Evolutionary conservation across 345 rosid genomes (phyloP).

Genomic region (Schrenkiella parvula): DNA sequence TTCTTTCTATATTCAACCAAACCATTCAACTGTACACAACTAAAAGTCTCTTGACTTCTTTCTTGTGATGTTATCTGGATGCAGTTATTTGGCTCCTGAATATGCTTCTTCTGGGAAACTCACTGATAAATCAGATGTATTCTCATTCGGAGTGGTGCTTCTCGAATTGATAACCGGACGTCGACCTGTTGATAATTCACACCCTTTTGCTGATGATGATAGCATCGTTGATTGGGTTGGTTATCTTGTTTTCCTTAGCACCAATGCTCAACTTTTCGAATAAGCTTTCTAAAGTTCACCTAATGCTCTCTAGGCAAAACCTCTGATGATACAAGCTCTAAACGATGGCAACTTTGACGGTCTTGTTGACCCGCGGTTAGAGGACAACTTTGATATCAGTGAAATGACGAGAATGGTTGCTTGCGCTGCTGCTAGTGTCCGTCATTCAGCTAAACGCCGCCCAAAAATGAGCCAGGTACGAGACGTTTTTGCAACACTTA

Average conservation of each 20-base stretch:
- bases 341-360: slow-evolving; percentile 45
- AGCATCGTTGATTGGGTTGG: slow-evolving; percentile 91
- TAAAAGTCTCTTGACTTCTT: not conserved
- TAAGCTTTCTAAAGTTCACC: not conserved
- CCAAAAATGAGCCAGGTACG: slow-evolving; percentile 89
- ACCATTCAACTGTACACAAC: not conserved
- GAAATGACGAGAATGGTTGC: slow-evolving; percentile 72
- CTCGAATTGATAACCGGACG: slow-evolving; percentile 81
- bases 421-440: slow-evolving; percentile 80
- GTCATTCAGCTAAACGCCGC: slow-evolving; percentile 65
- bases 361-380: slow-evolving; percentile 57
- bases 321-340: slow-evolving; percentile 55
- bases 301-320: slow-evolving; percentile 54
- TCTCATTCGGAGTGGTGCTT: slow-evolving; percentile 84
- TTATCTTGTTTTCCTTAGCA: not conserved
- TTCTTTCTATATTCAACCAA: not conserved
- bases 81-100: slow-evolving; percentile 90
- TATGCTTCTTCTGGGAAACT: slow-evolving; percentile 87
- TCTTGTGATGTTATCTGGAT: slow-evolving; percentile 2
- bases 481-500: not conserved
- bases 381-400: slow-evolving; percentile 35
- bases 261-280: not conserved
- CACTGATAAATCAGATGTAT: slow-evolving; percentile 83
- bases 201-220: slow-evolving; percentile 63
- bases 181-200: slow-evolving; percentile 56